Evolutionary conservation across 257 asterid species (phyloP).

Genomic region (Coffea canephora): DNA sequence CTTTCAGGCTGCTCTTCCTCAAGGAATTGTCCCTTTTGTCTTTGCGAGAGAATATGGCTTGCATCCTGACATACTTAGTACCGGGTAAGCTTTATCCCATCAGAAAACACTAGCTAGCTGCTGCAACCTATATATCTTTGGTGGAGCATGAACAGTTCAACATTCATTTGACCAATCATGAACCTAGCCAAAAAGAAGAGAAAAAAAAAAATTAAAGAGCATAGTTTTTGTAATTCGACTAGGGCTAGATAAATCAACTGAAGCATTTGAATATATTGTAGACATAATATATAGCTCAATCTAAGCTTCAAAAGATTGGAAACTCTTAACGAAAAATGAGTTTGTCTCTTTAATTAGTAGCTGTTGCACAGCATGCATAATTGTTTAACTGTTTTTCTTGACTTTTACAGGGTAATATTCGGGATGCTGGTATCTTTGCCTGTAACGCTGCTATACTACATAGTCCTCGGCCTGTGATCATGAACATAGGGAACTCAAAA

Average conservation of each 20-base stretch:
- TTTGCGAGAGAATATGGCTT: constrained; percentile 65
- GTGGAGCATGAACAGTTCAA: no score
- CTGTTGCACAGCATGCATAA: neutral
- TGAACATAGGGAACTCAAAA: neutral
- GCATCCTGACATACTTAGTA: constrained; percentile 64
- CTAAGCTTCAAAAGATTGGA: no score
- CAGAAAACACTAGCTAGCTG: no score
- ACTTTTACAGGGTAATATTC: constrained; percentile 57
- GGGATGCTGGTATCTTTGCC: constrained; percentile 71
- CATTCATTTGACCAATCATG: no score
- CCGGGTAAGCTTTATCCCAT: constrained; percentile 40
- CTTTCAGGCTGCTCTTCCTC: constrained; percentile 71
- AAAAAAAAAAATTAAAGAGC: no score
- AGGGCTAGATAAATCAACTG: no score
- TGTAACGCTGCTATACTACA: constrained; percentile 55
- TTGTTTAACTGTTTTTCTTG: neutral
- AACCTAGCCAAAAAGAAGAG: no score
- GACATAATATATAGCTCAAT: no score
- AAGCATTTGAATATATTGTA: no score
- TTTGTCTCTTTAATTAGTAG: neutral
- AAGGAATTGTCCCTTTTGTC: constrained; percentile 62
- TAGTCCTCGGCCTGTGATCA: constrained; percentile 46
- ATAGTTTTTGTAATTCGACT: no score
- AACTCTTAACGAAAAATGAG: neutral
- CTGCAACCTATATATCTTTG: no score